A percentile compares a stretch with the other conserved stretches of the same genome.
Conservation (phyloP, 768 basidiomycete species). For the Rhizopogon rudus region DNA sequence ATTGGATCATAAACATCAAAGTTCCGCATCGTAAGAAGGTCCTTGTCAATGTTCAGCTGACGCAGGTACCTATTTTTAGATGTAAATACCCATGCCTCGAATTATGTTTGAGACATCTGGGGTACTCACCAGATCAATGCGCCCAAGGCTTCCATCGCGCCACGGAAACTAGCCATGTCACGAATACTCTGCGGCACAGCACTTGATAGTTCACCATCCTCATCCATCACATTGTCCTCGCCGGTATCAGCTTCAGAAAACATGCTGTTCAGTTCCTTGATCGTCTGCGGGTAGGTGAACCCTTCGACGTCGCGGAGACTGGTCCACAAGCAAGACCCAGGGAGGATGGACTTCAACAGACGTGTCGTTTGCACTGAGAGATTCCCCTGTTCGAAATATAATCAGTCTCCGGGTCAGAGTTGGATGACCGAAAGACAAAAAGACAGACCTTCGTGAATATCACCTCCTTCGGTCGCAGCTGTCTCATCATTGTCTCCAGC, state of each 20-base stretch:
- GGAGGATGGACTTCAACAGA: conserved; percentile 75
- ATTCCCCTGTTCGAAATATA: conserved; percentile 55
- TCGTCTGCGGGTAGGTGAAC: conserved; percentile 64
- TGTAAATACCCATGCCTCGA: background rate
- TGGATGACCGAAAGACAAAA: background rate
- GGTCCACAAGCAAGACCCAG: conserved; percentile 84
- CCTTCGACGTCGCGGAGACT: conserved; percentile 82
- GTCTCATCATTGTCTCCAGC: conserved; percentile 89
- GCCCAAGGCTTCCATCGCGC: conserved; percentile 83
- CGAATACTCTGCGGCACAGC: conserved; percentile 69
- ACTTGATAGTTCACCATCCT: conserved; percentile 30
- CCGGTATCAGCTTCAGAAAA: conserved; percentile 40
- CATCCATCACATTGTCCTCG: conserved; percentile 41
- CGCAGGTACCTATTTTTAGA: conserved; percentile 63
- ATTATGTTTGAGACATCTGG: background rate
- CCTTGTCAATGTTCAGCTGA: conserved; percentile 93
- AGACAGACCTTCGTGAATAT: conserved; percentile 75
- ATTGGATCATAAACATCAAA: conserved; percentile 98
- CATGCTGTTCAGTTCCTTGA: conserved; percentile 61
- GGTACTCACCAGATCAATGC: conserved; percentile 78
- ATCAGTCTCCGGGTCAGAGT: background rate
- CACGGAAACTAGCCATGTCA: conserved; percentile 57
- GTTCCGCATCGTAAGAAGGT: conserved; percentile 92
- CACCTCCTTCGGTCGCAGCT: conserved; percentile 88
- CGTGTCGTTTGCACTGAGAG: conserved; percentile 80